These are phyloP conservation scores for Colletotrichum sublineola DNA, from an alignment of 2,329 filamentous ascomycete species.

Conservation along the genomic window DNA sequence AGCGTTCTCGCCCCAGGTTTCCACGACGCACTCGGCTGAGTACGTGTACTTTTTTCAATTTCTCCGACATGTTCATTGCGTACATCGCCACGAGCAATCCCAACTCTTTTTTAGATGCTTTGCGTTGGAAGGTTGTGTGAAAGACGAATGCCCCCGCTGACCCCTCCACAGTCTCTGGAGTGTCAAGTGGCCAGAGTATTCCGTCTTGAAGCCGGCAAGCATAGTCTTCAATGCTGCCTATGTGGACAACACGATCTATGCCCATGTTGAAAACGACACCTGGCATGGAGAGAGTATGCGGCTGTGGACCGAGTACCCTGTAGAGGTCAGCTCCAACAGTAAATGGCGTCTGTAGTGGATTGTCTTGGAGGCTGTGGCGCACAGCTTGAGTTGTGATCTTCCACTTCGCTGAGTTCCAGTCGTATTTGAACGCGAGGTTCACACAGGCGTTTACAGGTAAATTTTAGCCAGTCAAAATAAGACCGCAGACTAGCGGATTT, in stretches of 20 bases:
- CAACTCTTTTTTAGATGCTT: constrained; percentile 21
- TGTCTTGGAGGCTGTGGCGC: too few species aligned
- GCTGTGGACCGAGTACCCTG: constrained; percentile 19
- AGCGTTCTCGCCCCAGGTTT: too few species aligned
- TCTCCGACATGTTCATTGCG: constrained; percentile 37
- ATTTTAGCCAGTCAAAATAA: background rate
- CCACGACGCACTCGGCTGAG: too few species aligned
- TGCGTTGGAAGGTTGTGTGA: too few species aligned
- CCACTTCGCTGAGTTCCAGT: too few species aligned
- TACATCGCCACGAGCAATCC: constrained; percentile 42
- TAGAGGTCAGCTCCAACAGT: constrained; percentile 16
- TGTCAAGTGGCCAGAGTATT: constrained; percentile 39
- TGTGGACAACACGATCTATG: constrained; percentile 41
- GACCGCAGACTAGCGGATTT: background rate
- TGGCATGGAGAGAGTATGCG: constrained; percentile 37
- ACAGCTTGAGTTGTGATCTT: background rate
- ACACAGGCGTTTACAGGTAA: too few species aligned
- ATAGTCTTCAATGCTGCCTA: constrained; percentile 43
- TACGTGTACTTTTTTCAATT: too few species aligned
- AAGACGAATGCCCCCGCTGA: too few species aligned
- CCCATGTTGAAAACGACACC: constrained; percentile 40
- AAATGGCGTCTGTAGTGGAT: constrained; percentile 11
- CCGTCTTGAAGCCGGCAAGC: constrained; percentile 38
- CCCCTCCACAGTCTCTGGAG: too few species aligned
- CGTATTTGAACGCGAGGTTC: too few species aligned